Percentiles rank a stretch among this genome's conserved stretches.
phyloP scores from a whole-genome alignment of 1,139 yeast genomes.

The Kurtzmaniella quercitrusa region DNA sequence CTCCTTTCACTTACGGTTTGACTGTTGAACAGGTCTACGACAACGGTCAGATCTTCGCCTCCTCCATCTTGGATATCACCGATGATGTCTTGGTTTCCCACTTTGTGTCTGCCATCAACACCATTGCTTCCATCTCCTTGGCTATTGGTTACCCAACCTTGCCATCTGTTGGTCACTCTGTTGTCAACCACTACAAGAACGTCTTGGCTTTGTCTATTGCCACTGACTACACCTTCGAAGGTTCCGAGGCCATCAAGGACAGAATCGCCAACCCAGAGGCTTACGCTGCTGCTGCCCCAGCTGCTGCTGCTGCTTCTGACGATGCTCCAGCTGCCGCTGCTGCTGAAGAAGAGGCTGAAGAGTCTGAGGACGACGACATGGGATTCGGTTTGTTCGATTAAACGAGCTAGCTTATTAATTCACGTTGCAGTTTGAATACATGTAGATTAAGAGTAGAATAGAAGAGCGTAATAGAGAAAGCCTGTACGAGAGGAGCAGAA shows the following conservation, averaged over 20 bases:
- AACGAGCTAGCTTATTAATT: slow-evolving; percentile 19
- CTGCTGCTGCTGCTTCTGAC: slow-evolving; percentile 82
- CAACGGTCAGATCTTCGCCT: slow-evolving; percentile 97
- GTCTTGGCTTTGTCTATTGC: slow-evolving; percentile 97
- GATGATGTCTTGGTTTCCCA: slow-evolving; percentile 92
- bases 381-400: slow-evolving; percentile 99
- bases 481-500: no score
- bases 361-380: slow-evolving; percentile 80
- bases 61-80: slow-evolving; percentile 95
- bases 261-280: slow-evolving; percentile 79
- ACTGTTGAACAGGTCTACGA: slow-evolving; percentile 95
- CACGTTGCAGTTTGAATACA: slow-evolving; percentile 5
- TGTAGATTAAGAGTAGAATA: no score
- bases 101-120: slow-evolving; percentile 88
- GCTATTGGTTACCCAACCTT: slow-evolving; percentile 99
- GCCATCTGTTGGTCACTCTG: slow-evolving; percentile 98
- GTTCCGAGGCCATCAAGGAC: slow-evolving; percentile 98
- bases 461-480: no score
- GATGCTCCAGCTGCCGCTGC: slow-evolving; percentile 62
- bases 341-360: slow-evolving; percentile 70
- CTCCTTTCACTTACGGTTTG: slow-evolving; percentile 99
- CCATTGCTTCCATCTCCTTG: slow-evolving; percentile 94
- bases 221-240: slow-evolving; percentile 98
- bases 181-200: slow-evolving; percentile 99
- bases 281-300: slow-evolving; percentile 99